phyloP scores from a whole-genome alignment of 2,329 filamentous ascomycete genomes.

The Ophiostoma piceae region DNA sequence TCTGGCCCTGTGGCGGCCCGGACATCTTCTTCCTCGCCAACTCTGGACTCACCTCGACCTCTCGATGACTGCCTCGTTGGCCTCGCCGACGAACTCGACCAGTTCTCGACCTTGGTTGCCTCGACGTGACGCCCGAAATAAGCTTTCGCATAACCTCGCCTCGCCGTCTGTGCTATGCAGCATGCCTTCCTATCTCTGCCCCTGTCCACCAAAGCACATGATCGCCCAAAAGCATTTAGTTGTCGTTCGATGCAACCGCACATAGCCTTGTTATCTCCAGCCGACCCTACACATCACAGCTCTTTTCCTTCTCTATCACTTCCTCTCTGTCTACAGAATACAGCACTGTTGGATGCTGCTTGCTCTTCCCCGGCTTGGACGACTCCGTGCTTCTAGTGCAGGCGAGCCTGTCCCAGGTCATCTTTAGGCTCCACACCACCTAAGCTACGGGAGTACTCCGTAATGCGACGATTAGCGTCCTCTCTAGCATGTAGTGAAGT shows the following conservation, averaged over 20 bases:
- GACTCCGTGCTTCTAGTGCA: not conserved
- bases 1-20: not conserved
- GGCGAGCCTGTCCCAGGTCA: not conserved
- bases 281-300: not conserved
- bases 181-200: not conserved
- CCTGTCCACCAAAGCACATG: not conserved
- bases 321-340: not conserved
- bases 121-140: conserved; percentile 2
- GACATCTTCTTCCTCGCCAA: not conserved
- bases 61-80: not conserved
- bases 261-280: not conserved
- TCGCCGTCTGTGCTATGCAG: conserved; percentile 3
- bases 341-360: conserved; percentile 3
- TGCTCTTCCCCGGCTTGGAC: not conserved
- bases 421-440: conserved; percentile 2
- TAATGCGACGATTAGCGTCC: conserved; percentile 4
- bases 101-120: not conserved
- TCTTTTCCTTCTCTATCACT: not conserved
- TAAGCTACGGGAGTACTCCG: conserved; percentile 11
- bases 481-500: conserved; percentile 1
- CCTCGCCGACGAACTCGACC: not conserved
- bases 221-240: not conserved
- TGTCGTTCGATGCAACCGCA: not conserved
- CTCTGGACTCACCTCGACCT: not conserved
- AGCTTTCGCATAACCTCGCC: conserved; percentile 6